Conservation (phyloP, 1,284 basidiomycete genomes). For the Fomitopsis pinicola region DNA sequence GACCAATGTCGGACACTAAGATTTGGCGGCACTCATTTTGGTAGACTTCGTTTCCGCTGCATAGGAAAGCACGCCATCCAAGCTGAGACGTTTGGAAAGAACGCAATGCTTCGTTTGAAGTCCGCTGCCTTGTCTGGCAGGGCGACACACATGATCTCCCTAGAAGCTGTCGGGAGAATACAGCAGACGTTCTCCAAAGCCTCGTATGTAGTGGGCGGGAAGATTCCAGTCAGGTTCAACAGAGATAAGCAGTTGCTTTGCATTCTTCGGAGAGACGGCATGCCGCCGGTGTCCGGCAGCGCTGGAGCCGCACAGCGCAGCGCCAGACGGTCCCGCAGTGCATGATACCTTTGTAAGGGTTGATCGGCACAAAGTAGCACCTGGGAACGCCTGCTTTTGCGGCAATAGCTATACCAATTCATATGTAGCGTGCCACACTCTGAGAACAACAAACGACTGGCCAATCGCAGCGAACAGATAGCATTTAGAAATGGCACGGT, state of each 20-base stretch:
- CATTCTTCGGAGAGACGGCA: background rate
- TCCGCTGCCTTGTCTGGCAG: background rate
- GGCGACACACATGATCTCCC: background rate
- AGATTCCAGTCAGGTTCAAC: background rate
- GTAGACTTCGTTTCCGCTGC: too few relatives aligned
- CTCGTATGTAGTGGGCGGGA: background rate
- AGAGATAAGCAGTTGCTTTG: background rate
- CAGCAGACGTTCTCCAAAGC: background rate
- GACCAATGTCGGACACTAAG: too few relatives aligned
- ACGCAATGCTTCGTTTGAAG: too few relatives aligned
- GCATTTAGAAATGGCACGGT: background rate
- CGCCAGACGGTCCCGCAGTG: background rate
- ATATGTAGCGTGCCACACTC: too few relatives aligned
- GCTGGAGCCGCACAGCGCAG: background rate
- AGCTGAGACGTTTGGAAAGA: too few relatives aligned
- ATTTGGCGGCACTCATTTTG: too few relatives aligned
- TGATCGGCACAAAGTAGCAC: background rate
- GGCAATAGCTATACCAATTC: background rate
- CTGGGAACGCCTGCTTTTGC: background rate
- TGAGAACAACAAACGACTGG: background rate
- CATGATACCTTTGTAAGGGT: background rate
- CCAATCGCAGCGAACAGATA: background rate
- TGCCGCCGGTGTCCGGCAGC: background rate
- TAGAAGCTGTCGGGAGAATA: background rate
- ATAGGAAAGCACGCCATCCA: too few relatives aligned